Evolutionary conservation across 805 yeast genomes (phyloP).

Genomic region (Wilhelminamyces savonicus): DNA sequence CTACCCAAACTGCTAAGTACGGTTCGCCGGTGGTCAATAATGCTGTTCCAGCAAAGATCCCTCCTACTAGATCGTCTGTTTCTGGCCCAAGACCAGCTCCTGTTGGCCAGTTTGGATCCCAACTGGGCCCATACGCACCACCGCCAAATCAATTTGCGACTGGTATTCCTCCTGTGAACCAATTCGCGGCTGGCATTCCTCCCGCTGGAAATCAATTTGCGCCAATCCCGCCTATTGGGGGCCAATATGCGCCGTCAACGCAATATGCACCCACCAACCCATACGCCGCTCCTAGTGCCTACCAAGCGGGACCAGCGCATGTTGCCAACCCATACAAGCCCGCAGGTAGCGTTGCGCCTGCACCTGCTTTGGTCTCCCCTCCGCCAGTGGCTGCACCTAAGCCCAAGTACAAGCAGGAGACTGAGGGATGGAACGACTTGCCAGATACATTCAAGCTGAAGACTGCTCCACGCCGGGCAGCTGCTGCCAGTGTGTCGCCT

Average conservation of each 20-base stretch:
- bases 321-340: conserved; percentile 16
- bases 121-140: too few relatives aligned
- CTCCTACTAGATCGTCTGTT: conserved; percentile 2
- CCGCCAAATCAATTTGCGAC: too few relatives aligned
- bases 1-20: neutral
- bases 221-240: too few relatives aligned
- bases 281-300: conserved; percentile 1
- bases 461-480: conserved; percentile 35
- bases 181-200: too few relatives aligned
- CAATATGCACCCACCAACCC: conserved; percentile 1
- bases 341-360: conserved; percentile 10
- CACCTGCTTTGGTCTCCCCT: conserved; percentile 3
- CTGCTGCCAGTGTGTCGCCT: conserved; percentile 33
- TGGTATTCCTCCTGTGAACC: too few relatives aligned
- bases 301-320: neutral
- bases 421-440: conserved; percentile 70
- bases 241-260: too few relatives aligned
- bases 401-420: conserved; percentile 34
- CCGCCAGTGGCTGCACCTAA: conserved; percentile 16
- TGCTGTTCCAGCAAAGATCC: too few relatives aligned
- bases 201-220: too few relatives aligned
- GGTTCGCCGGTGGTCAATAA: neutral
- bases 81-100: too few relatives aligned
- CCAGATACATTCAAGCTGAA: conserved; percentile 46
- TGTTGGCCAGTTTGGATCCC: too few relatives aligned